Evolutionary conservation across 257 asterid species (phyloP).

Genomic region (Gentiana straminea): DNA sequence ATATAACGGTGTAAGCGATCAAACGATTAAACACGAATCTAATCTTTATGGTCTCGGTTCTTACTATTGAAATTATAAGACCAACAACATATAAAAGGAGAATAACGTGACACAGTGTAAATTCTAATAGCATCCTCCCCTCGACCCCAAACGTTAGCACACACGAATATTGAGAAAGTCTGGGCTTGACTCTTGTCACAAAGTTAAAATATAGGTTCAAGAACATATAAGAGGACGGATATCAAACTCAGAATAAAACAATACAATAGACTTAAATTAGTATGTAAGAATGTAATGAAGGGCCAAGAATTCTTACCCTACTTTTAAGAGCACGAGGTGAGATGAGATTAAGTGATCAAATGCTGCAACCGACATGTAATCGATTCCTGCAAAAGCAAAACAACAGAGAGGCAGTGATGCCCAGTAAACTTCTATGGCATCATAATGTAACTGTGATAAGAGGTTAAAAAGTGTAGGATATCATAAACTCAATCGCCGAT

Average conservation of each 20-base stretch:
- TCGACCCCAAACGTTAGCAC: too few species aligned
- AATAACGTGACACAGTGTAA: too few species aligned
- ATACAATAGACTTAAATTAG: constrained; percentile 1
- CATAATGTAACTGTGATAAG: too few species aligned
- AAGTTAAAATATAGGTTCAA: not conserved
- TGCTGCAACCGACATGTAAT: constrained; percentile 94
- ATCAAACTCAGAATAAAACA: not conserved
- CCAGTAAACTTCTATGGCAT: too few species aligned
- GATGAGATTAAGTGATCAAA: constrained; percentile 54
- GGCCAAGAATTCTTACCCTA: constrained; percentile 36
- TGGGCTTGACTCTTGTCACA: not conserved
- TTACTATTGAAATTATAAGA: not conserved
- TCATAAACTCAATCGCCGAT: too few species aligned
- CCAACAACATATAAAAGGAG: not conserved
- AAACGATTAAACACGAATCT: not conserved
- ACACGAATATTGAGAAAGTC: too few species aligned
- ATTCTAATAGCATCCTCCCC: too few species aligned
- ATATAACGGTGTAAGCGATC: not conserved
- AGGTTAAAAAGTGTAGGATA: too few species aligned
- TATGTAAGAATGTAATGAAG: constrained; percentile 1
- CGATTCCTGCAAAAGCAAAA: constrained; percentile 42
- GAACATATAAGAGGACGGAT: not conserved
- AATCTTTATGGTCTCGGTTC: not conserved
- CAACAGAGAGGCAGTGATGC: not conserved
- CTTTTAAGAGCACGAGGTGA: constrained; percentile 69